Evolutionary conservation across 352 stramenopile genomes (phyloP).

Genomic region (Phytophthora hybrid): DNA sequence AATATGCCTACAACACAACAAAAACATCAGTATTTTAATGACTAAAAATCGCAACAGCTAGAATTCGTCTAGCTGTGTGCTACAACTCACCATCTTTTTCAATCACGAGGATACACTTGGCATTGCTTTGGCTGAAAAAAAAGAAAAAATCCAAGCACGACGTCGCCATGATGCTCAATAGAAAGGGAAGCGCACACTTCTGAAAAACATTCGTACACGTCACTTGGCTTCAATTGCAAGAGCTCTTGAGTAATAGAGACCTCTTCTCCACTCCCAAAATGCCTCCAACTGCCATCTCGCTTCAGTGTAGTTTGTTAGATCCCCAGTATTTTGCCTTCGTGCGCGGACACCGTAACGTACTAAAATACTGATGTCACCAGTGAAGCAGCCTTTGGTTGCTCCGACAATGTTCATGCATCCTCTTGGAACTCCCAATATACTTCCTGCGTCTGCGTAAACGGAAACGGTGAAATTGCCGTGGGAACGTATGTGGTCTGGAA

Average conservation of each 20-base stretch:
- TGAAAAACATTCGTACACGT: conserved; percentile 51
- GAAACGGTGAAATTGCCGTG: neutral
- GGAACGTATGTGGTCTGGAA: neutral
- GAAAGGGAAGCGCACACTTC: neutral
- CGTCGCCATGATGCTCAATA: neutral
- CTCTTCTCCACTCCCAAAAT: conserved; percentile 66
- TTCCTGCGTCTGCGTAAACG: conserved; percentile 62
- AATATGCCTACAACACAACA: conserved; percentile 92
- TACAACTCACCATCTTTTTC: conserved; percentile 93
- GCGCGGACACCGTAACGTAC: conserved; percentile 29
- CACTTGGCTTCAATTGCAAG: conserved; percentile 55
- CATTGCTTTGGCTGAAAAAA: conserved; percentile 62
- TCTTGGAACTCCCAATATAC: conserved; percentile 75
- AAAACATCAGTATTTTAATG: conserved; percentile 52
- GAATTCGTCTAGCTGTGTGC: neutral
- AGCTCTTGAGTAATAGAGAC: conserved; percentile 81
- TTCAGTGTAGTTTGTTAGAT: conserved; percentile 28
- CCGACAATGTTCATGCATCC: conserved; percentile 83
- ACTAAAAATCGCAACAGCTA: neutral
- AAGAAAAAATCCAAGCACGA: neutral
- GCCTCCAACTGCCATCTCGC: conserved; percentile 63
- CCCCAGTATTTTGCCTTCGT: neutral
- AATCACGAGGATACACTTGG: conserved; percentile 93
- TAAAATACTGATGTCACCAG: conserved; percentile 58
- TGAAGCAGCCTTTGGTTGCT: conserved; percentile 85